A percentile compares a stretch with the other conserved stretches of the same genome.
phyloP scores from a whole-genome alignment of 352 stramenopile genomes.

The Phytophthora brassicae region DNA sequence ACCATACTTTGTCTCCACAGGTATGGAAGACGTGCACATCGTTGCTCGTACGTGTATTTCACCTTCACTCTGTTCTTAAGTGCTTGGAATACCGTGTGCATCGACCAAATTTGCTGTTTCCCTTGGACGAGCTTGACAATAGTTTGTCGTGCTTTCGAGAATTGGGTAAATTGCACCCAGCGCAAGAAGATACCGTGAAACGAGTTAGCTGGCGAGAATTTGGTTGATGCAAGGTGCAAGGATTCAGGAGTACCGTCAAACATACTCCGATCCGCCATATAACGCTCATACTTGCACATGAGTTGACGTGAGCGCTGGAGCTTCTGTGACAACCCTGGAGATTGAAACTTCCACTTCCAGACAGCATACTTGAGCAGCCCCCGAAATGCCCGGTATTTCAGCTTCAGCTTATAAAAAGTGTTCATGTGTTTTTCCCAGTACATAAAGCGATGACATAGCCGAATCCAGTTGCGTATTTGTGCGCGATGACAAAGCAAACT shows the following conservation, averaged over 20 bases:
- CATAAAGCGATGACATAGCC: constrained; percentile 51
- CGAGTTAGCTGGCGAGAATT: constrained; percentile 46
- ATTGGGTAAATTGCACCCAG: constrained; percentile 61
- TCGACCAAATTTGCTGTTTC: constrained; percentile 40
- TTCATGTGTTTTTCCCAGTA: constrained; percentile 55
- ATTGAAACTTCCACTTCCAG: constrained; percentile 59
- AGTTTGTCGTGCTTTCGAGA: constrained; percentile 23
- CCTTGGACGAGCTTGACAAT: constrained; percentile 27
- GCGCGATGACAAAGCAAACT: constrained; percentile 42
- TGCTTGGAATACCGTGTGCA: constrained; percentile 44
- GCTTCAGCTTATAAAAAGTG: constrained; percentile 38
- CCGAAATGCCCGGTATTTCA: constrained; percentile 49
- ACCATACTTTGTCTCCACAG: constrained; percentile 43
- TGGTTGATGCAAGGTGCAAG: constrained; percentile 38
- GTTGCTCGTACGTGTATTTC: constrained; percentile 43
- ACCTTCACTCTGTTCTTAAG: constrained; percentile 44
- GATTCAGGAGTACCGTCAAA: constrained; percentile 38
- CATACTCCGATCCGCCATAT: constrained; percentile 27
- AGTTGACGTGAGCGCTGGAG: constrained; percentile 39
- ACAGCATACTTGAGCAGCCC: constrained; percentile 44
- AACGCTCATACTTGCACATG: constrained; percentile 47
- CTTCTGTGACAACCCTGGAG: constrained; percentile 33
- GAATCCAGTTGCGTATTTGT: constrained; percentile 65
- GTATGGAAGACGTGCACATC: constrained; percentile 31
- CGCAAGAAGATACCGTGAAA: constrained; percentile 53